Conservation (phyloP, 805 yeast genomes). For the Candida chilensis region DNA sequence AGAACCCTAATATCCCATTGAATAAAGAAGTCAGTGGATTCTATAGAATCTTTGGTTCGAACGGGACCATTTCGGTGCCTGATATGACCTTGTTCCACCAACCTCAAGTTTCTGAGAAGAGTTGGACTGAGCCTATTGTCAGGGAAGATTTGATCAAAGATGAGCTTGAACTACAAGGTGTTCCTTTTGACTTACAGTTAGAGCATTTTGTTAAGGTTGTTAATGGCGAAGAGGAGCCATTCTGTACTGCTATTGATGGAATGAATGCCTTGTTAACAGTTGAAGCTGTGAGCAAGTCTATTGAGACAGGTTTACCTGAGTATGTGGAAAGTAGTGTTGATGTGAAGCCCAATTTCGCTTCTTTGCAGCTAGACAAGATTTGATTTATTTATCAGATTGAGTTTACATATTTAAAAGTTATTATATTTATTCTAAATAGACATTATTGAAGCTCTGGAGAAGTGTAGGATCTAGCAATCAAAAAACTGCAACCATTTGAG, state of each 20-base stretch:
- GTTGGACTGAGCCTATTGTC: constrained; percentile 15
- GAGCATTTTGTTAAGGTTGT: constrained; percentile 25
- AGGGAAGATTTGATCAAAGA: constrained; percentile 7
- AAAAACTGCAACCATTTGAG: too few relatives aligned
- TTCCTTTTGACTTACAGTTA: constrained; percentile 28
- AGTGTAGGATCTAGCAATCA: too few relatives aligned
- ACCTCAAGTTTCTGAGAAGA: constrained; percentile 4
- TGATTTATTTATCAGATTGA: neutral
- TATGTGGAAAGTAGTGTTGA: constrained; percentile 13
- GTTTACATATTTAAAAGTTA: too few relatives aligned
- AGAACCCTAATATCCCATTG: constrained; percentile 24
- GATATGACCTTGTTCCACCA: constrained; percentile 24
- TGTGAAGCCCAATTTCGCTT: constrained; percentile 10
- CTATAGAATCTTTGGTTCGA: constrained; percentile 26
- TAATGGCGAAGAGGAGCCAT: constrained; percentile 14
- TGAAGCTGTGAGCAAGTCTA: constrained; percentile 21
- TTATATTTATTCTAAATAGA: too few relatives aligned
- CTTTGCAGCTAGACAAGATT: too few relatives aligned
- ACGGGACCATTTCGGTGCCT: constrained; percentile 26
- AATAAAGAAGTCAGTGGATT: constrained; percentile 18
- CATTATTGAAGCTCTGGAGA: too few relatives aligned
- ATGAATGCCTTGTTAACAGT: constrained; percentile 24
- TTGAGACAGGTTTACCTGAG: constrained; percentile 23
- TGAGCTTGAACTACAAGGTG: constrained; percentile 6
- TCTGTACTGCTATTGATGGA: constrained; percentile 26